Evolutionary conservation across 352 stramenopile species (phyloP).

Genomic region (Phytopythium helicoides): DNA sequence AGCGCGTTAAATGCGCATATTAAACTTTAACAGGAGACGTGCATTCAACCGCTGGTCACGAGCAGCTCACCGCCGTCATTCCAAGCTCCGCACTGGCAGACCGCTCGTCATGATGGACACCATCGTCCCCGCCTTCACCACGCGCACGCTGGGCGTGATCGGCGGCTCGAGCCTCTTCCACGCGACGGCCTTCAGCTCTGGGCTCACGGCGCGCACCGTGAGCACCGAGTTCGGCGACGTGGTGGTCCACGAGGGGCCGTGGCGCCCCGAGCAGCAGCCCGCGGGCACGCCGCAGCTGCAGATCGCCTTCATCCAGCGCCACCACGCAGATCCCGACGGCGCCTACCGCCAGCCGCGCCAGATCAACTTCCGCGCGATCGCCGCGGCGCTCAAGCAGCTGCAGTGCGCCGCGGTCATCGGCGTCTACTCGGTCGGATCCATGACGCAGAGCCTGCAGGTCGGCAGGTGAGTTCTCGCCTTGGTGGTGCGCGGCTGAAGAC

Average conservation of each 20-base stretch:
- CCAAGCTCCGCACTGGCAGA: too few species aligned
- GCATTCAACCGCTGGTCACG: too few species aligned
- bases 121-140: not conserved
- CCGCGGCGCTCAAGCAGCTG: slow-evolving; percentile 54
- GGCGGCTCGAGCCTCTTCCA: slow-evolving; percentile 86
- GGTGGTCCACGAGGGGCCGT: slow-evolving; percentile 55
- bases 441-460: slow-evolving; percentile 51
- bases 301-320: slow-evolving; percentile 86
- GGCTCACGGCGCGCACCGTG: slow-evolving; percentile 53
- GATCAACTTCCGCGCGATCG: slow-evolving; percentile 87
- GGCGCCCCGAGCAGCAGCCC: slow-evolving; percentile 25
- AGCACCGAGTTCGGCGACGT: slow-evolving; percentile 66
- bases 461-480: slow-evolving; percentile 16
- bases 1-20: too few species aligned
- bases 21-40: too few species aligned
- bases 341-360: slow-evolving; percentile 81
- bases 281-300: slow-evolving; percentile 22
- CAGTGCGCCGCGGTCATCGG: slow-evolving; percentile 70
- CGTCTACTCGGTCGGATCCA: slow-evolving; percentile 88
- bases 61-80: too few species aligned
- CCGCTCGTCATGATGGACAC: not conserved
- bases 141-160: slow-evolving; percentile 78
- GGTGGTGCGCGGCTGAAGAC: too few species aligned
- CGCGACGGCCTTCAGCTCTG: slow-evolving; percentile 57
- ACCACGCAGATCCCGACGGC: slow-evolving; percentile 67